Evolutionary conservation across 2,329 filamentous ascomycete genomes (phyloP), one percentile per base, ranked within the genome.

Genomic region (Penicillium sp.): DNA sequence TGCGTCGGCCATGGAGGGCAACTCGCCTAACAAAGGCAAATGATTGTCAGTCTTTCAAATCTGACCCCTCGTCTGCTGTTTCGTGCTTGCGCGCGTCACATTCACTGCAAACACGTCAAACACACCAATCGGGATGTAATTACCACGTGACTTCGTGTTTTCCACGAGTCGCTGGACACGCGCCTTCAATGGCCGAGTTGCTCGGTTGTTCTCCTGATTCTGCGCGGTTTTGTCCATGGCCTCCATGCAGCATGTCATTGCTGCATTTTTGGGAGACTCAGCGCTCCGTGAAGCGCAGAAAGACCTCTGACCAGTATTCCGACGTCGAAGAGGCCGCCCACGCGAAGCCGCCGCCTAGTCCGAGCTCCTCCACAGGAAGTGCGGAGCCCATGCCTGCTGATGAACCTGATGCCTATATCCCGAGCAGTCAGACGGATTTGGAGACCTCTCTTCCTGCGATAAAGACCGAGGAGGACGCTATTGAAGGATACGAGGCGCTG

Each of bases 401-500:
- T 2, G 68, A 73, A n/a, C 55, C 68, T n/a, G 64, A 60, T 31
- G 49, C 59, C 2, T 52, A 54, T 2, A 48, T 66, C 39, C 53
- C 66, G 46, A 69, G 63, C 38, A 73, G 72, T 36, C 78, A 79
- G 58, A 90, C 88, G 11, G 86, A 88, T 48, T 75, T 92, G 41
- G 88, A 91, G 63, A 85, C 79, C 55, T 86, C 86, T 5, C 74
- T 95, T 5, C 89, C 89, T 13, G 77, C 80, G 0, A 76, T 92
- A 2, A 76, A 82, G 57, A 81, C 81, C 2, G 86, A 88, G 56
- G 79, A 86, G 60, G 80, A 88, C 52, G 88, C 90, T 2, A 89
- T 95, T 52, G 80, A 88, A 55, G 84, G 89, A 57, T 96, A 96
- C 64, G 89, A 95, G 70, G 77, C 79, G 2, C 85, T 85, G 57